Evolutionary conservation across 2,329 filamentous ascomycete species (phyloP).

Genomic region (Venturia aucupariae): DNA sequence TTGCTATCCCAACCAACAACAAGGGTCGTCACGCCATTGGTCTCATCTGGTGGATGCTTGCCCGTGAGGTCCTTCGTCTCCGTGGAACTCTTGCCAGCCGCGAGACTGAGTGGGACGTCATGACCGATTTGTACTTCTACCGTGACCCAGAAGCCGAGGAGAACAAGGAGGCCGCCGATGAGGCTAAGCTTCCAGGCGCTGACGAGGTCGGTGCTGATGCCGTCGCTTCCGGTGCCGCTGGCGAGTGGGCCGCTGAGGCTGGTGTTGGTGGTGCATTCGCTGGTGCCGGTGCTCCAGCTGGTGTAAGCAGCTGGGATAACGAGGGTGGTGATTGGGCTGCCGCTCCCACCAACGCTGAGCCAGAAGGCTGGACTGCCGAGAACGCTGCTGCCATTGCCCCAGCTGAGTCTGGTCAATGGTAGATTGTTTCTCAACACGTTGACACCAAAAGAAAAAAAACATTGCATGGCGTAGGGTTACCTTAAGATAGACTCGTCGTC

Average conservation of each 20-base stretch:
- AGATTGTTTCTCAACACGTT: conserved; percentile 25
- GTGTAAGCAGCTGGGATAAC: conserved; percentile 52
- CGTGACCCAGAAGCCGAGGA: conserved; percentile 99
- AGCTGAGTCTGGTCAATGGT: conserved; percentile 33
- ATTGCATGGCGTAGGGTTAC: conserved; percentile 10
- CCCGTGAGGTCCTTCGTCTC: conserved; percentile 98
- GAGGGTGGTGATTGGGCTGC: conserved; percentile 61
- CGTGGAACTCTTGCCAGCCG: conserved; percentile 93
- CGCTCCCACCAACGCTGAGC: conserved; percentile 31
- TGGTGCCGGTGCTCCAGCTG: conserved; percentile 48
- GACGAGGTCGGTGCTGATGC: conserved; percentile 76
- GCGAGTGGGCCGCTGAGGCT: conserved; percentile 76
- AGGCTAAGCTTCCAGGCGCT: conserved; percentile 72
- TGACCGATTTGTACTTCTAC: conserved; percentile 99
- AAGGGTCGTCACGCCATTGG: conserved; percentile 99
- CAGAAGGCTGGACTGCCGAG: conserved; percentile 22
- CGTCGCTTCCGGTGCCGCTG: conserved; percentile 69
- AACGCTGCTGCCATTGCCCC: conserved; percentile 29
- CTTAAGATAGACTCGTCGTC: conserved; percentile 14
- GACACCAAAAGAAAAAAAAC: conserved; percentile 17
- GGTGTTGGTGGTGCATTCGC: conserved; percentile 58
- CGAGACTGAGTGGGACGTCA: conserved; percentile 97
- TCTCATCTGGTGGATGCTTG: conserved; percentile 98
- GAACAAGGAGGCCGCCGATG: conserved; percentile 86
- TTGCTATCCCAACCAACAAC: conserved; percentile 99